Evolutionary conservation across 2,329 filamentous ascomycete species (phyloP).

Genomic region (Pseudogymnoascus sp.): DNA sequence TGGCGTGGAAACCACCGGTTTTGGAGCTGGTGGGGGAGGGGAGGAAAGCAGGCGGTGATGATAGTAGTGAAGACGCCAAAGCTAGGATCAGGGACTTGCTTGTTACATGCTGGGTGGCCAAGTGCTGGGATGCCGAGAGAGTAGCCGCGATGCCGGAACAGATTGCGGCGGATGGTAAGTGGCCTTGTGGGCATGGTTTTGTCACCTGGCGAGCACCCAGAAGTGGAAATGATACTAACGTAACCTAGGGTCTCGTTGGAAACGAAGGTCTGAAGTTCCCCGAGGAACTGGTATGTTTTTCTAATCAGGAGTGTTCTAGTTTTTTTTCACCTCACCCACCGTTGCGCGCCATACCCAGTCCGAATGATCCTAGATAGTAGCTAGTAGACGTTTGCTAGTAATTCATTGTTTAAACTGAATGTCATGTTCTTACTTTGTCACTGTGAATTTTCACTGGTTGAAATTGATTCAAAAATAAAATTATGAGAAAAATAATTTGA

Average conservation of each 20-base stretch:
- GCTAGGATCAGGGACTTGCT: conserved; percentile 8
- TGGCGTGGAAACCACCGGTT: neutral
- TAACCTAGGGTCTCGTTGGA: neutral
- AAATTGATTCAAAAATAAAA: neutral
- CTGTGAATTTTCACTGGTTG: too few relatives aligned
- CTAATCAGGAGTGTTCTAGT: neutral
- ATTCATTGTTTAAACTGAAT: neutral
- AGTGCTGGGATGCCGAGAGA: conserved; percentile 3
- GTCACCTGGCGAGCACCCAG: neutral
- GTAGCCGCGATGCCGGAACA: neutral
- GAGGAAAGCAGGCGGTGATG: neutral
- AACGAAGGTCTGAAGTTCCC: neutral
- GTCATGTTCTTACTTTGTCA: neutral
- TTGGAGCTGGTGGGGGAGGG: neutral
- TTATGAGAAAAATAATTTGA: too few relatives aligned
- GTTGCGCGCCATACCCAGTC: neutral
- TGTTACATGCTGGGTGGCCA: conserved; percentile 5
- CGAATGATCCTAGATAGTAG: neutral
- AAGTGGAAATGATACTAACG: neutral
- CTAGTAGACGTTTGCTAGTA: neutral
- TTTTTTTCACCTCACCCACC: neutral
- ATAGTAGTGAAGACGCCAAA: neutral
- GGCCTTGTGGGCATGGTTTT: neutral
- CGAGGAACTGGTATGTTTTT: neutral
- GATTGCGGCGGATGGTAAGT: neutral